phyloP scores from a whole-genome alignment of 768 basidiomycete genomes.

The Psilocybe sp. region DNA sequence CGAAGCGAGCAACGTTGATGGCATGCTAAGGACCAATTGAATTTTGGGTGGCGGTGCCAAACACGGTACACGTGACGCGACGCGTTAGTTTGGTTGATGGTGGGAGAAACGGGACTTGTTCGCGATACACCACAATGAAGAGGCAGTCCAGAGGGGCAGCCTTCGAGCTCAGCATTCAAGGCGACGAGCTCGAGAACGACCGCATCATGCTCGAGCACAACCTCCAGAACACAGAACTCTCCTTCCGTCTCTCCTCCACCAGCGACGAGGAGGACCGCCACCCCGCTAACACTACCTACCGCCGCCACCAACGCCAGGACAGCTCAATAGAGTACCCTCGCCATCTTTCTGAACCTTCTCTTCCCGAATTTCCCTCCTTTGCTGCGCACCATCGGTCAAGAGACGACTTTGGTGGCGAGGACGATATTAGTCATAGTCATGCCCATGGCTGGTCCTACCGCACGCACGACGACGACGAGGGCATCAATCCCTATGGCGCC shows the following conservation, averaged over 20 bases:
- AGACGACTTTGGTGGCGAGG: constrained; percentile 56
- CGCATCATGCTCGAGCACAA: constrained; percentile 80
- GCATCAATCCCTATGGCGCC: constrained; percentile 61
- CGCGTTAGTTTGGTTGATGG: constrained; percentile 24
- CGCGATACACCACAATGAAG: constrained; percentile 34
- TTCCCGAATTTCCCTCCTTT: constrained; percentile 60
- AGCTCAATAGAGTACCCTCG: constrained; percentile 69
- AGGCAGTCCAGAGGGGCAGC: constrained; percentile 31
- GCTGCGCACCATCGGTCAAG: constrained; percentile 43
- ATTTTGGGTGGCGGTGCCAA: too few relatives aligned
- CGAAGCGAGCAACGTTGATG: too few relatives aligned
- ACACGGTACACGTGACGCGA: constrained; percentile 25
- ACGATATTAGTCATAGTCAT: constrained; percentile 29
- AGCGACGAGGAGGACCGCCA: constrained; percentile 27
- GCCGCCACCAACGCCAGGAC: constrained; percentile 35
- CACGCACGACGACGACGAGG: constrained; percentile 61
- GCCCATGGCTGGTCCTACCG: constrained; percentile 58
- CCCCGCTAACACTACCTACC: constrained; percentile 8
- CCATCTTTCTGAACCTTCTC: constrained; percentile 60
- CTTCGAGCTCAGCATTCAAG: constrained; percentile 50
- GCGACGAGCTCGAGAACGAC: constrained; percentile 72
- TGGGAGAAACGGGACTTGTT: constrained; percentile 6
- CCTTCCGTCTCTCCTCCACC: constrained; percentile 60
- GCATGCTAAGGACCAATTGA: too few relatives aligned
- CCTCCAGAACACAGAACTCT: constrained; percentile 69